Percentiles rank a stretch among this genome's conserved stretches.
Conservation (phyloP, 148 eudicot species). For the Rhododendron kiyosumense region DNA sequence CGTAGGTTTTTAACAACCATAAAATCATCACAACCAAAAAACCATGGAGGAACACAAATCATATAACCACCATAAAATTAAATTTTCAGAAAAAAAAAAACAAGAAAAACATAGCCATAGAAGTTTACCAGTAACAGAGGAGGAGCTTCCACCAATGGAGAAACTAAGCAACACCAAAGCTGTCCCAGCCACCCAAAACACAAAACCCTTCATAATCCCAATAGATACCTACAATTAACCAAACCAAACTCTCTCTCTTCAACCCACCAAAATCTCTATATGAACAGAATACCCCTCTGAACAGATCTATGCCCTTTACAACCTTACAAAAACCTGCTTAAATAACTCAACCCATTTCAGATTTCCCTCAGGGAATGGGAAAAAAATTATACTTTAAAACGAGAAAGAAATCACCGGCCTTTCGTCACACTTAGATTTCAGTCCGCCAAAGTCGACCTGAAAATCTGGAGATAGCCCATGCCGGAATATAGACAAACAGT, state of each 20-base stretch:
- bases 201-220: slow-evolving; percentile 28
- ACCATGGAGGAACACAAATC: background rate
- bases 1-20: too few relatives aligned
- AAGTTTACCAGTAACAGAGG: slow-evolving; percentile 23
- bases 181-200: slow-evolving; percentile 19
- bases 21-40: background rate
- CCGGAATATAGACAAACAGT: background rate
- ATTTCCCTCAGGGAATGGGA: background rate
- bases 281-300: background rate
- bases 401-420: background rate
- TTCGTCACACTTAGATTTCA: slow-evolving; percentile 16
- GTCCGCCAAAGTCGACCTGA: slow-evolving; percentile 13
- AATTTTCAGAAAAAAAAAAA: background rate
- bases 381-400: background rate
- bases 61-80: background rate
- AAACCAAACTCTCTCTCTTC: background rate
- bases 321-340: background rate
- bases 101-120: background rate
- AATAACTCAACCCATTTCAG: slow-evolving; percentile 19
- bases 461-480: slow-evolving; percentile 27
- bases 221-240: background rate
- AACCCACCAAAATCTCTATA: background rate
- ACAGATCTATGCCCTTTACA: background rate
- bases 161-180: slow-evolving; percentile 22
- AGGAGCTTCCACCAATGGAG: slow-evolving; percentile 7